Base-by-base conservation (phyloP, 164 flowering plant species). In the Kingdonia uniflora region DNA sequence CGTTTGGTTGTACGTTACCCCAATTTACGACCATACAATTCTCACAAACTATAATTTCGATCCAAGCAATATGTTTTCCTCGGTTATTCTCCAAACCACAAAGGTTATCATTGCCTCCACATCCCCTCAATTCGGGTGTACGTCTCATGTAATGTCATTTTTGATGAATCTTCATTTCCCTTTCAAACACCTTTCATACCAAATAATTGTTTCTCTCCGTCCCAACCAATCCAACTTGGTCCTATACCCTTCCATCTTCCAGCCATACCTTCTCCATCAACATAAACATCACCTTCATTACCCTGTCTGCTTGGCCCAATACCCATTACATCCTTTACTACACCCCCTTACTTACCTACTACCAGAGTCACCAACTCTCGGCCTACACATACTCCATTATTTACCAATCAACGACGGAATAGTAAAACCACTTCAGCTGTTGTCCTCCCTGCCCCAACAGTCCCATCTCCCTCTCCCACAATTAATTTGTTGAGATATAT, bases 51-150 rank as follows among this genome's bases (percentile, higher is more conserved):
- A 10, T 14, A 42, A 15, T 42, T 42, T 10, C 12, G 44, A 42
- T 42, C 44, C n/a, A 42, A 42, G 44, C 15, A 6, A 42, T 42
- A 17, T 14, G 44, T 42, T 42, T 42, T 42, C n/a, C 11, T 42
- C n/a, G 44, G 44, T 17, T 42, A 42, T 15, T 42, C 44, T 14
- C 44, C n/a, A 14, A 42, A 42, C n/a, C 44, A 42, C 44, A 42
- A 42, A 42, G 22, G 49, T 5, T 45, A 19, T 45, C 22, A 17
- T 45, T 45, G 49, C 6, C 22, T 19, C 20, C 22, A 14, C n/a
- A 42, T 42, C n/a, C 45, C 49, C 49, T 45, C 49, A 45, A 45
- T 17, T 19, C 49, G 22, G 22, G 17, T 19, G 5, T 45, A 45
- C 22, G 6, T 45, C 22, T 45, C 49, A 16, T 23, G 14, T 15